Conservation (phyloP, 2,329 filamentous ascomycete genomes). For the Penicillium sp. region DNA sequence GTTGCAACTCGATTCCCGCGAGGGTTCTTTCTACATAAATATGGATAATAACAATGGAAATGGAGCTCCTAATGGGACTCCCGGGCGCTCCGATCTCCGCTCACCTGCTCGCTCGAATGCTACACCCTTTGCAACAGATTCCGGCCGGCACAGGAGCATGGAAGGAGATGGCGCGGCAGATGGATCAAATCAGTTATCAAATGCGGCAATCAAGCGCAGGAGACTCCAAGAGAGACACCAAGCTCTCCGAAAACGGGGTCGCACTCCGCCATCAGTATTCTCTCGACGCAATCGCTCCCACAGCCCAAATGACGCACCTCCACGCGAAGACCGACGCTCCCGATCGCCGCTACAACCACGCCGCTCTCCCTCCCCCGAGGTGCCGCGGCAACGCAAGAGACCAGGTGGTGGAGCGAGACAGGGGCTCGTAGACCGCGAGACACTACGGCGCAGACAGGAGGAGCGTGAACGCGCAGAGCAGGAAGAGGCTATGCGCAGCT, state of each 20-base stretch:
- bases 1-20: neutral
- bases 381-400: constrained; percentile 43
- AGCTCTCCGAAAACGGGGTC: constrained; percentile 34
- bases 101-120: constrained; percentile 2
- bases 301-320: constrained; percentile 18
- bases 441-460: constrained; percentile 42
- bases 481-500: constrained; percentile 36
- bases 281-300: constrained; percentile 38
- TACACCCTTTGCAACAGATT: neutral
- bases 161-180: constrained; percentile 19
- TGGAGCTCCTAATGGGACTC: neutral
- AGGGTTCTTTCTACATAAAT: neutral
- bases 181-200: constrained; percentile 24
- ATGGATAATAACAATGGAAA: constrained; percentile 4
- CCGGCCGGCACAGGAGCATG: constrained; percentile 23
- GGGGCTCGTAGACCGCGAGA: constrained; percentile 38
- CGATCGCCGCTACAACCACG: constrained; percentile 43
- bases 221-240: constrained; percentile 41
- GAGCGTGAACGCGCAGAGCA: constrained; percentile 43
- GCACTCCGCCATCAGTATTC: constrained; percentile 40
- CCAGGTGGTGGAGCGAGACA: constrained; percentile 47
- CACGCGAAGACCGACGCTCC: constrained; percentile 36
- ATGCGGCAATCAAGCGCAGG: constrained; percentile 36
- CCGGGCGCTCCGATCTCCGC: neutral
- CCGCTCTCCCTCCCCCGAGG: constrained; percentile 42